These are phyloP conservation scores for Lactarius psammicola DNA, from an alignment of 768 basidiomycete genomes.

Conservation along the genomic window DNA sequence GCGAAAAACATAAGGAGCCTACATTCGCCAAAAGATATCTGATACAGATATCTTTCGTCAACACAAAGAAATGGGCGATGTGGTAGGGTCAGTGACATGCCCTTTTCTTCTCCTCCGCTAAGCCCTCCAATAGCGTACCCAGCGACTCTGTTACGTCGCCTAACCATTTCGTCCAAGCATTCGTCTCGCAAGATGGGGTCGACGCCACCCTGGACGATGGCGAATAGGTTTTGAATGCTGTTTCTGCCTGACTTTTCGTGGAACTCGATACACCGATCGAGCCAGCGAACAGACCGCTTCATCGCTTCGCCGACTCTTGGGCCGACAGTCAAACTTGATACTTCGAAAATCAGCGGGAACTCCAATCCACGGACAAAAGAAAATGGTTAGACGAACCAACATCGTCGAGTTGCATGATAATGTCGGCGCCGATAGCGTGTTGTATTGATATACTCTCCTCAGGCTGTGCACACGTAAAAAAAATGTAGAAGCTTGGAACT, in stretches of 20 bases:
- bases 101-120: constrained; percentile 91
- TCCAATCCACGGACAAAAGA: not conserved
- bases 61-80: not conserved
- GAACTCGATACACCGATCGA: constrained; percentile 80
- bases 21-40: constrained; percentile 90
- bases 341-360: constrained; percentile 35
- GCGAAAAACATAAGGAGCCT: constrained; percentile 31
- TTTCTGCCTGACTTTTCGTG: constrained; percentile 68
- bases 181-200: constrained; percentile 66
- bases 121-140: constrained; percentile 91
- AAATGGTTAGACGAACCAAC: constrained; percentile 56
- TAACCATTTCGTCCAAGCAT: constrained; percentile 81
- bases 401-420: constrained; percentile 94
- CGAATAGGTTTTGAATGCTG: constrained; percentile 78
- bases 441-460: constrained; percentile 91
- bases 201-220: constrained; percentile 88
- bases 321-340: constrained; percentile 76
- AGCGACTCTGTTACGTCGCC: constrained; percentile 70
- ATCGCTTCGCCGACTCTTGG: constrained; percentile 85
- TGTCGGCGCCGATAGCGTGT: constrained; percentile 88
- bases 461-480: constrained; percentile 47
- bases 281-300: constrained; percentile 85
- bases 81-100: constrained; percentile 37
- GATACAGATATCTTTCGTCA: not conserved
- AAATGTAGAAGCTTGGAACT: not conserved